A percentile compares a stretch with the other conserved stretches of the same genome.
phyloP scores from a whole-genome alignment of 176 grass and related monocot genomes.

The Lolium multiflorum region DNA sequence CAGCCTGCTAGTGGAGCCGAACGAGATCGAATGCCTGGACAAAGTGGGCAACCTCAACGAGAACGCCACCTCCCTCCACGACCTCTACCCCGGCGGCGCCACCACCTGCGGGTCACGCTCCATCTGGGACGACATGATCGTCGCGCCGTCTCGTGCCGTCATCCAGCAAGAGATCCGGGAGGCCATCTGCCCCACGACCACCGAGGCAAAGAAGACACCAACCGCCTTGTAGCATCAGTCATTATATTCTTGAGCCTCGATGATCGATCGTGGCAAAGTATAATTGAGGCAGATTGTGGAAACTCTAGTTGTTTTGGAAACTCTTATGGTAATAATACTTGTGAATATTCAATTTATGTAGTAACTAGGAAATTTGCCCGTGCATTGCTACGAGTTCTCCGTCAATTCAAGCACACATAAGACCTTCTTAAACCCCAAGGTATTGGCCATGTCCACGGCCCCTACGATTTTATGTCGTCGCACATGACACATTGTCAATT shows the following conservation, averaged over 20 bases:
- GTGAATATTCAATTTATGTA: not conserved
- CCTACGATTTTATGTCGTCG: too few relatives aligned
- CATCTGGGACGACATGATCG: slow-evolving; percentile 78
- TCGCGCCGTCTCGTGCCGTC: slow-evolving; percentile 33
- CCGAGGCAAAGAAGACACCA: not conserved
- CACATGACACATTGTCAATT: too few relatives aligned
- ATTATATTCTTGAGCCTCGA: not conserved
- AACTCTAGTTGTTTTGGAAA: not conserved
- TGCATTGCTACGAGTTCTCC: too few relatives aligned
- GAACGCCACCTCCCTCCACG: slow-evolving; percentile 63
- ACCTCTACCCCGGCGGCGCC: slow-evolving; percentile 63
- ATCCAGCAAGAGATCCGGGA: slow-evolving; percentile 65
- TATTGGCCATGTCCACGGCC: too few relatives aligned
- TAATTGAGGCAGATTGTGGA: not conserved
- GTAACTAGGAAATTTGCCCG: too few relatives aligned
- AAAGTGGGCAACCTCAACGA: slow-evolving; percentile 72
- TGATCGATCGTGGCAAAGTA: not conserved
- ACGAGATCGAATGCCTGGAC: slow-evolving; percentile 69
- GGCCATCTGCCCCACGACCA: slow-evolving; percentile 46
- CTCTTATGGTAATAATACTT: not conserved
- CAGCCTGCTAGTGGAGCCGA: slow-evolving; percentile 66
- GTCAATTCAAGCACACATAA: too few relatives aligned
- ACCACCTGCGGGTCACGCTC: slow-evolving; percentile 57
- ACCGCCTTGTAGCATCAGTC: not conserved
- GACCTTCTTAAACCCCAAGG: too few relatives aligned